phyloP scores from a whole-genome alignment of 352 stramenopile species.

The Phytophthora litchii region DNA sequence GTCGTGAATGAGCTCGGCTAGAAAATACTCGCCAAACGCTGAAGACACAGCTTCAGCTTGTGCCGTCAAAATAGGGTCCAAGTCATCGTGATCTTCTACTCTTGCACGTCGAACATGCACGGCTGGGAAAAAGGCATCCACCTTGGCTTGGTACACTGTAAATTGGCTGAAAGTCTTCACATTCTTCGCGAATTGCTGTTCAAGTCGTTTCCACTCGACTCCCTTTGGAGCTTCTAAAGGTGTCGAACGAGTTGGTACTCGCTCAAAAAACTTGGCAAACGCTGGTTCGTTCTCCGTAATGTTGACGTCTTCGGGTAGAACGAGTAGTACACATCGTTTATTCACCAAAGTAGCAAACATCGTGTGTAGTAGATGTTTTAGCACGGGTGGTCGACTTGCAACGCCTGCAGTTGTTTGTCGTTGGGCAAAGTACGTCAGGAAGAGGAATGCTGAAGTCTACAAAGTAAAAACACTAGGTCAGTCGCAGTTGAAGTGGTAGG shows the following conservation, averaged over 20 bases:
- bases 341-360: constrained; percentile 53
- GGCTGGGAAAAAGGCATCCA: constrained; percentile 42
- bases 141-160: constrained; percentile 51
- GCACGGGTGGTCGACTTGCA: constrained; percentile 41
- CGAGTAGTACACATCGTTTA: constrained; percentile 48
- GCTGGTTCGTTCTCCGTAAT: constrained; percentile 47
- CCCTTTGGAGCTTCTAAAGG: constrained; percentile 8
- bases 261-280: constrained; percentile 67
- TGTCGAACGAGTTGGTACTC: constrained; percentile 25
- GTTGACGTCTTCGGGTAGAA: constrained; percentile 54
- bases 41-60: constrained; percentile 70
- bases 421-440: constrained; percentile 64
- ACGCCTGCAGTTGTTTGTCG: constrained; percentile 38
- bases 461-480: not conserved
- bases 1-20: constrained; percentile 91
- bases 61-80: constrained; percentile 66
- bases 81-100: constrained; percentile 85
- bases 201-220: constrained; percentile 20
- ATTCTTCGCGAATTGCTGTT: constrained; percentile 45
- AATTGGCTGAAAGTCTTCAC: constrained; percentile 50
- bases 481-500: not conserved
- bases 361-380: constrained; percentile 63
- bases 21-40: constrained; percentile 92
- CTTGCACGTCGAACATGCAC: constrained; percentile 67
- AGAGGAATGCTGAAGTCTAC: constrained; percentile 55